Percentiles rank a stretch among this genome's conserved stretches.
Evolutionary conservation across 2,329 filamentous ascomycete species (phyloP).

Genomic region (Rhynchosporium graminicola): DNA sequence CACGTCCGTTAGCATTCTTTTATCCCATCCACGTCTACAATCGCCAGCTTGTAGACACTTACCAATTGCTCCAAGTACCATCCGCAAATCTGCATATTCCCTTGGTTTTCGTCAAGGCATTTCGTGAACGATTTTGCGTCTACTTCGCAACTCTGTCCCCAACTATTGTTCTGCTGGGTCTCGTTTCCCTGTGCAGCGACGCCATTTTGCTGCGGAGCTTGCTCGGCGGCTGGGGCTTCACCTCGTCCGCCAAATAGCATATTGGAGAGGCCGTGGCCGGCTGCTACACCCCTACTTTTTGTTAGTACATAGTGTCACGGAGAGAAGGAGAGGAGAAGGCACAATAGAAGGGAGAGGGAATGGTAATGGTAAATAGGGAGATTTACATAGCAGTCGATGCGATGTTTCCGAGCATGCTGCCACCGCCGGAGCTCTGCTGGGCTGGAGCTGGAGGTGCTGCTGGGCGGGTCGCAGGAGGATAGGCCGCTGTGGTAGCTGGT

Average conservation of each 20-base stretch:
- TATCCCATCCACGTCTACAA: not conserved
- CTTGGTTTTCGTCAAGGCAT: conserved; percentile 94
- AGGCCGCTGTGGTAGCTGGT: conserved; percentile 64
- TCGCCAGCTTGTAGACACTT: conserved; percentile 31
- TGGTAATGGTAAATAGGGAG: not conserved
- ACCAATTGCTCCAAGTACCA: conserved; percentile 97
- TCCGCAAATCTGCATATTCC: conserved; percentile 92
- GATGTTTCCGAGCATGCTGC: conserved; percentile 94
- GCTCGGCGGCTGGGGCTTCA: conserved; percentile 56
- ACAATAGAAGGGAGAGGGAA: no score
- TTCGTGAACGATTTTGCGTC: conserved; percentile 86
- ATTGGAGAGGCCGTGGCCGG: conserved; percentile 92
- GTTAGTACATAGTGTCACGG: conserved; percentile 1
- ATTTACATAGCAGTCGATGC: conserved; percentile 96
- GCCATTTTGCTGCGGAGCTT: conserved; percentile 44
- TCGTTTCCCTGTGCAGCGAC: conserved; percentile 53
- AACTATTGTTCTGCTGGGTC: conserved; percentile 54
- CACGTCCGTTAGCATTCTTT: conserved; percentile 36
- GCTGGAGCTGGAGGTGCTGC: conserved; percentile 48
- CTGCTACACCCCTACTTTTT: conserved; percentile 78
- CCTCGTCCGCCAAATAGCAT: conserved; percentile 70
- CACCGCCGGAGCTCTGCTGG: conserved; percentile 56
- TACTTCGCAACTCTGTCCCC: conserved; percentile 69
- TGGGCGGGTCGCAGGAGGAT: conserved; percentile 51
- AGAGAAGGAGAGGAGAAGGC: no score